A percentile compares a stretch with the other conserved stretches of the same genome.
Conservation (phyloP, 345 rosid genomes). For the Populus pruinosa region DNA sequence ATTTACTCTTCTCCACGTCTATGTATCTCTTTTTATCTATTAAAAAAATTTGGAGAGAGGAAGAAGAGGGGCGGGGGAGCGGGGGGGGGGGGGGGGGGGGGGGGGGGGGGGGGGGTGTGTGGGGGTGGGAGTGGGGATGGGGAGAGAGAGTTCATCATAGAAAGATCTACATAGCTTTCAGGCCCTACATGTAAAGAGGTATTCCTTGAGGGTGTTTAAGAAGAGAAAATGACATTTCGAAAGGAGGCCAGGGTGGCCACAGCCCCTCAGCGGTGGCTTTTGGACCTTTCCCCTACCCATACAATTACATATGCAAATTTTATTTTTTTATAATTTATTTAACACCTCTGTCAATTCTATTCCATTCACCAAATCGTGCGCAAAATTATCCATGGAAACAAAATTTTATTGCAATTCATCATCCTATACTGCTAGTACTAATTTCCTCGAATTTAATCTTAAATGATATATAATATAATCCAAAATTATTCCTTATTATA, state of each 20-base stretch:
- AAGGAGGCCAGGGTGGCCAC: conserved; percentile 49
- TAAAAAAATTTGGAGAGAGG: not conserved
- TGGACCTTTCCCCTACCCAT: conserved; percentile 40
- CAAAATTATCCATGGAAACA: too few relatives aligned
- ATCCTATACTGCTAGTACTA: too few relatives aligned
- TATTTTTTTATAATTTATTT: not conserved
- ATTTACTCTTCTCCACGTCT: not conserved
- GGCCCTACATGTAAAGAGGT: conserved; percentile 39
- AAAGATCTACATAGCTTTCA: conserved; percentile 44
- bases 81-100: too few relatives aligned
- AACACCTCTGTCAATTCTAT: not conserved
- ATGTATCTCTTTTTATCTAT: not conserved
- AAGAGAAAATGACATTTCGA: conserved; percentile 35
- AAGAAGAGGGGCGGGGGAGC: too few relatives aligned
- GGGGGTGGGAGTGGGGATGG: too few relatives aligned
- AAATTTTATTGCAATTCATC: too few relatives aligned
- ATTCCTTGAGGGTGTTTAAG: conserved; percentile 34
- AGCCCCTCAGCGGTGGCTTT: conserved; percentile 48
- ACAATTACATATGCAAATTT: not conserved
- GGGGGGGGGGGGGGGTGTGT: too few relatives aligned
- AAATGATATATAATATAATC: too few relatives aligned
- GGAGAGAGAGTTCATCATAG: conserved; percentile 6
- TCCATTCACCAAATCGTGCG: too few relatives aligned
- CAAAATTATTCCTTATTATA: too few relatives aligned
- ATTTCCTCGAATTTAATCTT: too few relatives aligned